These are phyloP conservation scores for Cordyceps tenuipes DNA, from an alignment of 2,329 filamentous ascomycete genomes.

Conservation along the genomic window DNA sequence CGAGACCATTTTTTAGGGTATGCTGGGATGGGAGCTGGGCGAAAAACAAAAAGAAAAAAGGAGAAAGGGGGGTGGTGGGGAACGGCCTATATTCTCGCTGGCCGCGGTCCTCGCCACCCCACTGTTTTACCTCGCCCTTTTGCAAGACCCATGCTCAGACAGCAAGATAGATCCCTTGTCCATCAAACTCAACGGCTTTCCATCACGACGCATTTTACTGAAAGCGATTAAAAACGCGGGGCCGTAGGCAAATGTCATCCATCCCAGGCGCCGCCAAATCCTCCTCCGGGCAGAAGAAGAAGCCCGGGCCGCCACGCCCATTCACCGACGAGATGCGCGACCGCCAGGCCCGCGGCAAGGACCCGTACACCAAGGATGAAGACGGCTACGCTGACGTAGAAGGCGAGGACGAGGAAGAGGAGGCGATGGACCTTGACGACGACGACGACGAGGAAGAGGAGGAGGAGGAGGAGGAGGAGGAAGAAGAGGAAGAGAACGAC, in stretches of 20 bases:
- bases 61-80: not conserved
- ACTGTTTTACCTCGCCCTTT: not conserved
- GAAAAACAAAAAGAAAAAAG: no score
- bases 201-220: not conserved
- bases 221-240: not conserved
- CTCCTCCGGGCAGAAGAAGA: not conserved
- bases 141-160: no score
- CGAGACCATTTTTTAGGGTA: not conserved
- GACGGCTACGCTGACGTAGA: constrained; percentile 13
- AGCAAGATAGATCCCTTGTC: no score
- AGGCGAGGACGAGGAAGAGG: not conserved
- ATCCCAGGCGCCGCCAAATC: not conserved
- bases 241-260: not conserved
- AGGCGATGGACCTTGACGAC: not conserved
- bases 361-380: constrained; percentile 34
- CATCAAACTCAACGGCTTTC: no score
- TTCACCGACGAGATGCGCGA: constrained; percentile 40
- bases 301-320: not conserved
- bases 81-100: not conserved
- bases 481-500: not conserved
- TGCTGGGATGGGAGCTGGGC: not conserved
- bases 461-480: not conserved
- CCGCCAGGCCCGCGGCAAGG: constrained; percentile 50
- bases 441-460: constrained; percentile 3
- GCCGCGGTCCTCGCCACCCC: not conserved